Percentiles rank a stretch among this genome's conserved stretches.
phyloP scores from a whole-genome alignment of 495 filamentous ascomycete species.

The Wilcoxina mikolae region DNA sequence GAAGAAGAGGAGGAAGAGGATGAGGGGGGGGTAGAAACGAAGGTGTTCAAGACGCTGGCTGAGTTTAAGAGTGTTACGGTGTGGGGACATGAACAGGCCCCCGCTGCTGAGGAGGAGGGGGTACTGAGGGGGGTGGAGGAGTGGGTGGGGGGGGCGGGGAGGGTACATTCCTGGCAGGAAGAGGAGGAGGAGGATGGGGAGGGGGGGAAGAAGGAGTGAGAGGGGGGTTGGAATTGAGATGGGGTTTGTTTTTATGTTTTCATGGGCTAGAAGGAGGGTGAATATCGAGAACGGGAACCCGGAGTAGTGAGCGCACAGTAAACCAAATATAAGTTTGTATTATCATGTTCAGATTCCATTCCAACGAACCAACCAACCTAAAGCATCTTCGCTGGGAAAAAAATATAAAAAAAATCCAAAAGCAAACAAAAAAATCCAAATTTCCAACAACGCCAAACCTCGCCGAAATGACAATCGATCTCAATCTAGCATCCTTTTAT shows the following conservation, averaged over 20 bases:
- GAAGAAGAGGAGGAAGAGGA: neutral
- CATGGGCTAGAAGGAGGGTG: no score
- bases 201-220: neutral
- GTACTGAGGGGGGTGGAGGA: slow-evolving; percentile 57
- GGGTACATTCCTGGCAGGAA: slow-evolving; percentile 22
- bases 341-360: neutral
- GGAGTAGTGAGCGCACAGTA: no score
- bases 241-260: no score
- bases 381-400: neutral
- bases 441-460: neutral
- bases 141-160: slow-evolving; percentile 65
- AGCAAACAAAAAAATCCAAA: neutral
- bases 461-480: neutral
- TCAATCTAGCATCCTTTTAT: neutral
- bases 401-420: neutral
- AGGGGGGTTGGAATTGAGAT: neutral
- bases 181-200: neutral
- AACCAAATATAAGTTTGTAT: neutral
- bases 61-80: slow-evolving; percentile 66
- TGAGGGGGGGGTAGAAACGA: slow-evolving; percentile 32
- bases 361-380: neutral
- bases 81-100: slow-evolving; percentile 60
- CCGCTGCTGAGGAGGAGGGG: slow-evolving; percentile 37
- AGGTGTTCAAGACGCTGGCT: slow-evolving; percentile 46
- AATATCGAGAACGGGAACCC: no score